Percentiles rank a stretch among this genome's conserved stretches.
phyloP scores from a whole-genome alignment of 2,329 filamentous ascomycete genomes.

The Fusarium phyllophilum region DNA sequence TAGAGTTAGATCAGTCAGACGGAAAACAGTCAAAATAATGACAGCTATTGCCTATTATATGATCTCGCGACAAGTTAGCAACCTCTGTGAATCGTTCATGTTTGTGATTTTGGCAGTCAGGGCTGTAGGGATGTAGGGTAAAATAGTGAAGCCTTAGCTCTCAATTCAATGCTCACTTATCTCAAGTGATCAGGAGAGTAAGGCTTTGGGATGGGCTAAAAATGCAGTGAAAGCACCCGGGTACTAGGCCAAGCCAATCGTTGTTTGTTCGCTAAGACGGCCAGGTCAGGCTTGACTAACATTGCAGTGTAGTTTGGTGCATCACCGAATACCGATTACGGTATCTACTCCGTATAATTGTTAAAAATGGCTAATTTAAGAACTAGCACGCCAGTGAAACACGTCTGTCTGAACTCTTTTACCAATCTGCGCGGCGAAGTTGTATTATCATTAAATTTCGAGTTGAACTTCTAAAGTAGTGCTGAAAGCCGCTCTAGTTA shows the following conservation, averaged over 20 bases:
- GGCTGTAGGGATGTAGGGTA: neutral
- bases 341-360: too few relatives aligned
- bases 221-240: neutral
- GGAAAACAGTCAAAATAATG: neutral
- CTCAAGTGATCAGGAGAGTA: neutral
- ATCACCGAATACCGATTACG: too few relatives aligned
- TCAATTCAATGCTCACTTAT: neutral
- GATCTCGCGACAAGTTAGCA: neutral
- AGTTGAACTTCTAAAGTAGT: neutral
- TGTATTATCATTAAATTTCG: neutral
- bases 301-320: neutral
- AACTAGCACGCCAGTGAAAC: neutral
- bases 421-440: too few relatives aligned
- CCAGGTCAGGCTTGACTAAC: neutral
- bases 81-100: neutral
- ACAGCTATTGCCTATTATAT: neutral
- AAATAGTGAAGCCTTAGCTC: rapidly evolving
- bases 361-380: neutral
- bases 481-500: neutral
- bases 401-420: too few relatives aligned
- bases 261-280: neutral
- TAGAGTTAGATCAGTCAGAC: too few relatives aligned
- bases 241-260: neutral
- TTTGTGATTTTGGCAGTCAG: neutral
- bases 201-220: neutral